Evolutionary conservation across 768 basidiomycete genomes (phyloP), one percentile per base, ranked within the genome.

Genomic region (Stropharia rugosoannulata): DNA sequence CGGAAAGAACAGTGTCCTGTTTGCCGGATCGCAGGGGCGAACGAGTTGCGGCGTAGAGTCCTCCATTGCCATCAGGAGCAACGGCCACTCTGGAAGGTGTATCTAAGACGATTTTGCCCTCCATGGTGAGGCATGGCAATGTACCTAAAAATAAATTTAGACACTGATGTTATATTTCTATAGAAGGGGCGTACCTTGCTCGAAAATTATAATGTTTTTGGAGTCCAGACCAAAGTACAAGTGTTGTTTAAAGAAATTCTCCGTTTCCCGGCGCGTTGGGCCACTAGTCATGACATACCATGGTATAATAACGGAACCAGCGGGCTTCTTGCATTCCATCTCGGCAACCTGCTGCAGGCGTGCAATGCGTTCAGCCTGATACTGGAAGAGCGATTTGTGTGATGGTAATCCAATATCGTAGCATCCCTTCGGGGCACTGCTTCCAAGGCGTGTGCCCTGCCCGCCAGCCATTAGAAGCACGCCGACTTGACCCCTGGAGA

Each of bases 211-310:
- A 58, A 99, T 87, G 64, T 97, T 87, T 59, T 84, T 77, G 55
- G 83, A 66, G 49, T 86, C 68, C 57, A 99, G 80, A 4, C 96
- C 95, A 67, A 98, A 99, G 75, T 80, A 90, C 2, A 71, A 69
- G 72, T 94, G 80, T 57, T 82, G 75, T 58, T 74, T 75, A 74
- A 98, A 98, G 79, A 89, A 98, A 25, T 74, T 75, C 70, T 93
- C 90, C 19, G 97, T 98, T 36, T 88, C 90, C 39, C 73, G 77
- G 61, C 94, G 84, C 36, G 97, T 99, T 38, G 96, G 97, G 19
- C 95, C 95, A 67, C 92, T 95, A 54, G 96, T 98, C 97, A 99
- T 99, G 66, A 99, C 86, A 75, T 98, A 98, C 97, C 97, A 98
- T 37, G 93, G 92, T 54, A 98, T 84, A 50, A 83, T 70, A 51